phyloP scores from a whole-genome alignment of 805 yeast species.

The Cephaloascus fragrans region DNA sequence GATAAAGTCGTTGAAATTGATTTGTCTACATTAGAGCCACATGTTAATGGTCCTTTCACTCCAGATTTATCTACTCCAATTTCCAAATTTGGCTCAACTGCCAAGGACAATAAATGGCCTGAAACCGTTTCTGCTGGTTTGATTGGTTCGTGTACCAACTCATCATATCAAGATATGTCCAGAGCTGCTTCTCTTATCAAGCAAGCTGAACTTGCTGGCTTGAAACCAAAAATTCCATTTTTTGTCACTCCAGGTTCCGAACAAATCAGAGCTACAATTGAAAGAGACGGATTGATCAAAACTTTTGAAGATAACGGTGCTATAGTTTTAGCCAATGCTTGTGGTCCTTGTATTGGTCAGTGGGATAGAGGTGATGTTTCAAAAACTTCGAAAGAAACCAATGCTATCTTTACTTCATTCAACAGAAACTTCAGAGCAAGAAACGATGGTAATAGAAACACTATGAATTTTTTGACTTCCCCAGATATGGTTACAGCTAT shows the following conservation, averaged over 20 bases:
- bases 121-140: conserved; percentile 79
- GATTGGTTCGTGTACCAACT: conserved; percentile 97
- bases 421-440: conserved; percentile 97
- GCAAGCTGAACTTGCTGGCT: conserved; percentile 80
- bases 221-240: conserved; percentile 85
- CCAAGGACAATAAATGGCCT: conserved; percentile 79
- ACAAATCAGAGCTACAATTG: conserved; percentile 94
- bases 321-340: conserved; percentile 88
- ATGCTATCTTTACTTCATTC: conserved; percentile 93
- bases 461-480: conserved; percentile 97
- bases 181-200: conserved; percentile 85
- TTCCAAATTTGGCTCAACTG: conserved; percentile 66
- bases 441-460: conserved; percentile 96
- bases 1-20: conserved; percentile 90
- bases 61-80: conserved; percentile 95
- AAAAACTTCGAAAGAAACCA: conserved; percentile 53
- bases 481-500: conserved; percentile 97
- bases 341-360: conserved; percentile 99
- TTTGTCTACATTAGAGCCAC: conserved; percentile 82
- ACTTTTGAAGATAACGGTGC: conserved; percentile 86
- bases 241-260: conserved; percentile 98
- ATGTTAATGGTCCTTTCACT: conserved; percentile 95
- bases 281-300: conserved; percentile 83
- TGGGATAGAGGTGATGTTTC: conserved; percentile 89
- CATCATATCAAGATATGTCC: conserved; percentile 97